These are phyloP conservation scores for Themeda triandra DNA, from an alignment of 176 grass and related monocot genomes.

Conservation along the genomic window DNA sequence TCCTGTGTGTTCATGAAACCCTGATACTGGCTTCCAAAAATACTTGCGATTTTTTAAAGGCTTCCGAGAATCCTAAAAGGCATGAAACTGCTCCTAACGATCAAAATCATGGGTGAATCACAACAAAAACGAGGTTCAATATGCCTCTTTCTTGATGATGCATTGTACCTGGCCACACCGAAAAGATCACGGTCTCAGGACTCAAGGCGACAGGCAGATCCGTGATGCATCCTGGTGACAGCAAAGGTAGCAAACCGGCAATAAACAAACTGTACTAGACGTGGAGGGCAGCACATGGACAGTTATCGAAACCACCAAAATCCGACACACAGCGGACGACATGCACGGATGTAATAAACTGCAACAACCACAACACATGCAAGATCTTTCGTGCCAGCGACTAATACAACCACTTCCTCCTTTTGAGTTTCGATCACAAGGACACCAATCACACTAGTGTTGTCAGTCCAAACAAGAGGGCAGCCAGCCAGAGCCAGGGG, in stretches of 20 bases:
- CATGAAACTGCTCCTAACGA: neutral
- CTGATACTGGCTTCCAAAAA: too few species aligned
- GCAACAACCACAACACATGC: neutral
- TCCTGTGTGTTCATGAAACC: too few species aligned
- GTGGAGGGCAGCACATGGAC: slow-evolving; percentile 42
- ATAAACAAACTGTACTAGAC: slow-evolving; percentile 25
- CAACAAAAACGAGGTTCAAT: neutral
- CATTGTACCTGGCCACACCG: neutral
- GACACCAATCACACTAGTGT: neutral
- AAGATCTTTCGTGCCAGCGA: slow-evolving; percentile 16
- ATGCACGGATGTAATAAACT: slow-evolving; percentile 16
- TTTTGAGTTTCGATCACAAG: neutral
- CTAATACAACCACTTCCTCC: neutral
- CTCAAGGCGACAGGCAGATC: neutral
- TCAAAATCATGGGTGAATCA: neutral
- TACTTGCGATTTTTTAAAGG: too few species aligned
- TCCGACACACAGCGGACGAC: neutral
- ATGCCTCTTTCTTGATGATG: neutral
- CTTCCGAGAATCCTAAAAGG: too few species aligned
- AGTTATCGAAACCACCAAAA: slow-evolving; percentile 36
- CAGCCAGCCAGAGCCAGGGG: neutral
- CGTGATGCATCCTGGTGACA: slow-evolving; percentile 5
- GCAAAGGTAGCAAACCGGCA: neutral
- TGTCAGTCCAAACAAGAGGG: neutral
- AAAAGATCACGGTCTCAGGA: neutral